Evolutionary conservation across 2,329 filamentous ascomycete genomes (phyloP).

Genomic region (Didymella sp.): DNA sequence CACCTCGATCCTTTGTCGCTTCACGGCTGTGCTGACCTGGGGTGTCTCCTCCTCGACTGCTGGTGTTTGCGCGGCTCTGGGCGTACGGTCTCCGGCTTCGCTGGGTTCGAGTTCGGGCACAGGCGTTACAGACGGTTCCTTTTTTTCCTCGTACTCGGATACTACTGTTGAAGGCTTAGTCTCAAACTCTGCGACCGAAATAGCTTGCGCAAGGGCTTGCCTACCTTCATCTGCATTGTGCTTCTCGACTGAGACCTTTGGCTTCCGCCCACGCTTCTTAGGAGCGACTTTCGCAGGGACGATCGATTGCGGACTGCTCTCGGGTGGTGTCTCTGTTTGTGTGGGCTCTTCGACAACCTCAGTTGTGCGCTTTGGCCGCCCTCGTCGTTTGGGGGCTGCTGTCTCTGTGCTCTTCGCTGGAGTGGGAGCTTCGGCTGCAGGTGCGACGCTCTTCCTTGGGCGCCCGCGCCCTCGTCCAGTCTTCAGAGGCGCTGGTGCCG

Average conservation of each 20-base stretch:
- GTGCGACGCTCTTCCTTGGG: constrained; percentile 58
- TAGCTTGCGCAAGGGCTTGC: constrained; percentile 55
- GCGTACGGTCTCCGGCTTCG: constrained; percentile 13
- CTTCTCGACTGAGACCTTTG: constrained; percentile 50
- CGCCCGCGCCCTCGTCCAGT: constrained; percentile 63
- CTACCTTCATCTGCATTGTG: constrained; percentile 51
- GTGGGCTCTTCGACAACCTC: constrained; percentile 67
- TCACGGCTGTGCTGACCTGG: constrained; percentile 59
- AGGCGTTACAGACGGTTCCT: constrained; percentile 7
- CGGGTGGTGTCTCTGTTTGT: constrained; percentile 66
- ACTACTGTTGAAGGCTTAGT: constrained; percentile 64
- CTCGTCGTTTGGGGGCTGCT: constrained; percentile 41
- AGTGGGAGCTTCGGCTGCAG: constrained; percentile 18
- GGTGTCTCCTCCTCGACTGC: constrained; percentile 11
- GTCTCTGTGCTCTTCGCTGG: constrained; percentile 37
- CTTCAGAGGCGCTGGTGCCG: constrained; percentile 71
- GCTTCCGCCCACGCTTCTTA: constrained; percentile 65
- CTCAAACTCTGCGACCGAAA: constrained; percentile 65
- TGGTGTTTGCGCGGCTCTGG: constrained; percentile 9
- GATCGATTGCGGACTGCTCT: constrained; percentile 53
- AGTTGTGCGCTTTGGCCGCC: constrained; percentile 54
- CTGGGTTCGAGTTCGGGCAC: constrained; percentile 8
- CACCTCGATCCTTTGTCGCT: constrained; percentile 23
- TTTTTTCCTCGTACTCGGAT: constrained; percentile 50
- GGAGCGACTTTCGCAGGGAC: constrained; percentile 48